A percentile compares a stretch with the other conserved stretches of the same genome.
phyloP scores from a whole-genome alignment of 345 rosid species.

The Carallia pectinifolia region DNA sequence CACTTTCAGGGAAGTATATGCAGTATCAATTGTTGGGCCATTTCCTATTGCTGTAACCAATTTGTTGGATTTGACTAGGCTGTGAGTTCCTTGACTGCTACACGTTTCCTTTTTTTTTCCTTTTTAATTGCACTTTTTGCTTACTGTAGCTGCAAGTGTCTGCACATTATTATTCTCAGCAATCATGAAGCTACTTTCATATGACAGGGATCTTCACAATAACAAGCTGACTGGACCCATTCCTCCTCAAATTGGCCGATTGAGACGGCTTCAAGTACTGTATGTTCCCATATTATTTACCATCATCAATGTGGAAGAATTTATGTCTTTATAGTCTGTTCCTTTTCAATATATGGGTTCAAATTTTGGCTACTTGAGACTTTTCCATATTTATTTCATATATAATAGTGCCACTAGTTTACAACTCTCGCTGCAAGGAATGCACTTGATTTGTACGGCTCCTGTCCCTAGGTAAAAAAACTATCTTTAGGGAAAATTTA shows the following conservation, averaged over 20 bases:
- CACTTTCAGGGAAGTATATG: constrained; percentile 73
- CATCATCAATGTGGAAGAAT: too few relatives aligned
- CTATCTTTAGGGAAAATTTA: too few relatives aligned
- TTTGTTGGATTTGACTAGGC: constrained; percentile 81
- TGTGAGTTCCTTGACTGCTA: constrained; percentile 42
- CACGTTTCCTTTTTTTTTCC: background rate
- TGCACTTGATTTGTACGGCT: too few relatives aligned
- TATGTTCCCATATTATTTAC: constrained; percentile 33
- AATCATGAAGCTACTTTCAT: background rate
- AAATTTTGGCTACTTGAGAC: too few relatives aligned
- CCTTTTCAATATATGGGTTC: too few relatives aligned
- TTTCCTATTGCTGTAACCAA: constrained; percentile 91
- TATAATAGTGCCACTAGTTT: too few relatives aligned
- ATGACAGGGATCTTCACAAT: constrained; percentile 72
- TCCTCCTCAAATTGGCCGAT: constrained; percentile 92
- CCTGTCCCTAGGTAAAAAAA: too few relatives aligned
- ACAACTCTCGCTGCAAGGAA: too few relatives aligned
- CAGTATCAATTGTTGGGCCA: constrained; percentile 94
- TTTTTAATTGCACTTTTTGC: background rate
- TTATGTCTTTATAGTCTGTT: too few relatives aligned
- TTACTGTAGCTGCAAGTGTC: background rate
- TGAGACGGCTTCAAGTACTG: constrained; percentile 78
- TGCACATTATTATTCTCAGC: background rate
- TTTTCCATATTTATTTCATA: too few relatives aligned
- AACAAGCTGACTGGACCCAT: constrained; percentile 93